These are phyloP conservation scores for Neoboletus brunneissimus DNA, from an alignment of 768 basidiomycete genomes.

Conservation along the genomic window DNA sequence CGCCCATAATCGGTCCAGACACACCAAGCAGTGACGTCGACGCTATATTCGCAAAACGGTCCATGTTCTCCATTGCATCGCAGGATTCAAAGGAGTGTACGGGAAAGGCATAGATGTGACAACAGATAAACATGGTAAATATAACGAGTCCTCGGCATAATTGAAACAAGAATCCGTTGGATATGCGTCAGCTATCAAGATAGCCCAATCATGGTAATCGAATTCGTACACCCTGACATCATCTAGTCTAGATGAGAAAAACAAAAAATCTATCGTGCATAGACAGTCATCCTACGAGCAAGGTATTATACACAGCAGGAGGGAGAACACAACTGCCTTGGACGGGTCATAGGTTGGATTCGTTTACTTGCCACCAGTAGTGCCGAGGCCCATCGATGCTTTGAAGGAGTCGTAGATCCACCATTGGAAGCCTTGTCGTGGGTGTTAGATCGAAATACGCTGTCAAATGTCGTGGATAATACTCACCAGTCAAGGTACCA, in stretches of 20 bases:
- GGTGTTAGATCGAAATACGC: neutral
- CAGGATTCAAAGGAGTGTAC: neutral
- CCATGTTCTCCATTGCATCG: conserved; percentile 1
- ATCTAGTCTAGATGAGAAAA: conserved; percentile 14
- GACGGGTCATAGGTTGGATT: too few species aligned
- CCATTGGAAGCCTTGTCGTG: conserved; percentile 74
- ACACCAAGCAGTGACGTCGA: neutral
- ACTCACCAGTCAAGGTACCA: conserved; percentile 49
- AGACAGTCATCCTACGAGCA: conserved; percentile 12
- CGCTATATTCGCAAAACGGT: neutral
- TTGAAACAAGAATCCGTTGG: neutral
- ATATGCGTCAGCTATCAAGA: neutral
- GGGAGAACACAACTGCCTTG: neutral
- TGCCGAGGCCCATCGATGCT: conserved; percentile 77
- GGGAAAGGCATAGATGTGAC: too few species aligned
- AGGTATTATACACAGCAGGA: conserved; percentile 9
- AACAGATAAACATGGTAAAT: neutral
- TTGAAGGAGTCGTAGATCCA: conserved; percentile 94
- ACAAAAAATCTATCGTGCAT: conserved; percentile 10
- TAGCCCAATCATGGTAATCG: neutral
- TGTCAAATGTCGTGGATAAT: neutral
- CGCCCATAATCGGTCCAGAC: neutral
- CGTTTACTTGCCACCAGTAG: conserved; percentile 81
- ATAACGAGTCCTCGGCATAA: neutral
- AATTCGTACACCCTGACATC: neutral